Percentiles rank a stretch among this genome's conserved stretches.
Conservation (phyloP, 2,329 filamentous ascomycete genomes). For the Calonectria henricotiae region DNA sequence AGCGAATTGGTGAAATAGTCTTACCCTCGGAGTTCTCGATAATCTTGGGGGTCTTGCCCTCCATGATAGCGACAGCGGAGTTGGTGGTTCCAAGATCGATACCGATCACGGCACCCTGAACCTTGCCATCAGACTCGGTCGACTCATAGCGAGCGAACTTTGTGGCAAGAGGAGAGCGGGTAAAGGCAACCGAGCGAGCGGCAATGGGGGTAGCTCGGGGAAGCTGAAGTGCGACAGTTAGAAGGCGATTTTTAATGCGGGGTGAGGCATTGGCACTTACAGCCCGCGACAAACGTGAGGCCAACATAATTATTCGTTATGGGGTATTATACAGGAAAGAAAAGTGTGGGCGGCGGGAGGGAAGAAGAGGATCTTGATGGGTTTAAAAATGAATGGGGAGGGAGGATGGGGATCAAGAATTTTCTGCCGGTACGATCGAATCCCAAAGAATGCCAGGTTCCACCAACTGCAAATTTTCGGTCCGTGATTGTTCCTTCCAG, state of each 20-base stretch:
- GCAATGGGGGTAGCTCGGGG: constrained; percentile 82
- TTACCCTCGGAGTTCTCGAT: constrained; percentile 98
- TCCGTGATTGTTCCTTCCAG: constrained; percentile 51
- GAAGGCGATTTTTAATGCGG: constrained; percentile 25
- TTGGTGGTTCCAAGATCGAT: constrained; percentile 99
- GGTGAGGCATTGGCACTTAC: constrained; percentile 69
- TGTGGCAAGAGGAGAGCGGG: constrained; percentile 80
- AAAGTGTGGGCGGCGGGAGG: constrained; percentile 56
- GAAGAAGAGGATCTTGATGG: constrained; percentile 52
- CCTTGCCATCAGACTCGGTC: constrained; percentile 76
- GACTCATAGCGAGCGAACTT: constrained; percentile 86
- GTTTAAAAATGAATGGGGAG: constrained; percentile 48
- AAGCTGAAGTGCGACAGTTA: constrained; percentile 69
- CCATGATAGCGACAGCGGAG: constrained; percentile 97
- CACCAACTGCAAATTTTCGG: constrained; percentile 54
- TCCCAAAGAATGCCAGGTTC: constrained; percentile 61
- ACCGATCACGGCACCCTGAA: constrained; percentile 96
- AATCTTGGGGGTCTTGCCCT: constrained; percentile 95
- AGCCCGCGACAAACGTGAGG: constrained; percentile 81
- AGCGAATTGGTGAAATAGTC: constrained; percentile 36
- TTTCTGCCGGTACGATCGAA: constrained; percentile 62
- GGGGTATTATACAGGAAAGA: constrained; percentile 59
- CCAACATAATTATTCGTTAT: constrained; percentile 72
- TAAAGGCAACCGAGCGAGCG: constrained; percentile 77
- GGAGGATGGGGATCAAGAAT: constrained; percentile 54